Percentiles rank a stretch among this genome's conserved stretches.
Conservation (phyloP, 129 eudicot species). For the Flaveria linearis region DNA sequence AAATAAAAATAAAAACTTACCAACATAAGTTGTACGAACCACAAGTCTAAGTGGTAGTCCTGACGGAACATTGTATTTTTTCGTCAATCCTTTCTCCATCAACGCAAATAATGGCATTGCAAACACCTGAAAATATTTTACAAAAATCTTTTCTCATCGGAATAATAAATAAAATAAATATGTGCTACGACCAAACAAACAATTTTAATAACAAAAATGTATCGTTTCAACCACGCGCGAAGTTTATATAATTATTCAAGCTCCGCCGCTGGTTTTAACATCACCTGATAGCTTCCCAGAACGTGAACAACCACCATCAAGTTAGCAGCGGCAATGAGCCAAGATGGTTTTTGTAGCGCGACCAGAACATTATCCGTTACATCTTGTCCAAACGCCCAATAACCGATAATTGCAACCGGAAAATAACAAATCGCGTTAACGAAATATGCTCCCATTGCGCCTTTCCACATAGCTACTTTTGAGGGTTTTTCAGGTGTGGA, state of each 20-base stretch:
- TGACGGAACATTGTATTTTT: constrained; percentile 46
- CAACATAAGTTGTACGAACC: constrained; percentile 82
- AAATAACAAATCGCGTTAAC: constrained; percentile 78
- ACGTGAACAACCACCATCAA: constrained; percentile 94
- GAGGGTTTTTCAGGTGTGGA: constrained; percentile 90
- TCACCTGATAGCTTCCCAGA: constrained; percentile 90
- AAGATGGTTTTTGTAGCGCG: constrained; percentile 66
- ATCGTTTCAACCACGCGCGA: no score
- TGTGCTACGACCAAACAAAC: no score
- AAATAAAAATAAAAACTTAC: constrained; percentile 31
- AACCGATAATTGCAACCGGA: constrained; percentile 88
- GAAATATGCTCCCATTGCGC: constrained; percentile 76
- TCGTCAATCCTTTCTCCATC: constrained; percentile 49
- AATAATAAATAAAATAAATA: no score
- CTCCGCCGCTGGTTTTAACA: not conserved
- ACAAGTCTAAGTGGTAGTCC: constrained; percentile 61
- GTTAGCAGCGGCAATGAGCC: constrained; percentile 95
- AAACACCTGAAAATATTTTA: constrained; percentile 53
- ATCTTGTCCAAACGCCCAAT: constrained; percentile 91
- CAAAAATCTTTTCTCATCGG: no score
- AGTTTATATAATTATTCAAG: no score
- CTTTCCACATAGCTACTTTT: constrained; percentile 81
- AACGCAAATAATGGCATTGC: constrained; percentile 93
- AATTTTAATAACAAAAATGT: not conserved
- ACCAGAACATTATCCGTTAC: constrained; percentile 84